These are phyloP conservation scores for Sherardia arvensis DNA, from an alignment of 257 asterid species.

Conservation along the genomic window DNA sequence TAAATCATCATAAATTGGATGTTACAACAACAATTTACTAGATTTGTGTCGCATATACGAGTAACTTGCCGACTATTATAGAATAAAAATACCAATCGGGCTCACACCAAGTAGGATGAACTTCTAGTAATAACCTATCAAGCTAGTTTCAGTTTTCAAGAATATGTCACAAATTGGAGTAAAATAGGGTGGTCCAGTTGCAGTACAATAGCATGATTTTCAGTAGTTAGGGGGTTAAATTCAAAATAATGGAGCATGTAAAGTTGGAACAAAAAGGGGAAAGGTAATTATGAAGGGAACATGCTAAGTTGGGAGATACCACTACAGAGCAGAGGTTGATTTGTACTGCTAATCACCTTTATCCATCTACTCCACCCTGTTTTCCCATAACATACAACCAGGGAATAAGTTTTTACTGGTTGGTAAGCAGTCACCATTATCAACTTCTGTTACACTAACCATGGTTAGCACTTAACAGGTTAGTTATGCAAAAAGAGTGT, in stretches of 20 bases:
- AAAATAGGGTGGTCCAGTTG: not conserved
- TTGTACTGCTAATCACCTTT: constrained; percentile 28
- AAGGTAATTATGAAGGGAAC: constrained; percentile 25
- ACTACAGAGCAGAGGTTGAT: constrained; percentile 12
- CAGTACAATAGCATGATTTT: not conserved
- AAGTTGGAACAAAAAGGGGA: not conserved
- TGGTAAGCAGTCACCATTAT: constrained; percentile 41
- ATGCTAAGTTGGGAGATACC: constrained; percentile 40
- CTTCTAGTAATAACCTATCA: no score
- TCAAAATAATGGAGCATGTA: not conserved
- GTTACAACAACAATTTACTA: no score
- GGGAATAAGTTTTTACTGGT: constrained; percentile 21
- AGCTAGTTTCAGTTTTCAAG: no score
- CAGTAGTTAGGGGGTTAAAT: not conserved
- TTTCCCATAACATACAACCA: constrained; percentile 12
- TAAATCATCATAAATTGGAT: no score
- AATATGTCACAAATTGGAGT: not conserved
- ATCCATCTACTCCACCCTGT: constrained; percentile 17
- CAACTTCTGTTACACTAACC: not conserved
- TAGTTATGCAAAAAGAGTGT: not conserved
- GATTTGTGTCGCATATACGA: no score
- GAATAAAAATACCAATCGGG: no score
- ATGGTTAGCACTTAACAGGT: not conserved
- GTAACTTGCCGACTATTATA: no score
- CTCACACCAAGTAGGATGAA: no score